phyloP scores from a whole-genome alignment of 2,329 filamentous ascomycete species.

The Fusarium sororula region DNA sequence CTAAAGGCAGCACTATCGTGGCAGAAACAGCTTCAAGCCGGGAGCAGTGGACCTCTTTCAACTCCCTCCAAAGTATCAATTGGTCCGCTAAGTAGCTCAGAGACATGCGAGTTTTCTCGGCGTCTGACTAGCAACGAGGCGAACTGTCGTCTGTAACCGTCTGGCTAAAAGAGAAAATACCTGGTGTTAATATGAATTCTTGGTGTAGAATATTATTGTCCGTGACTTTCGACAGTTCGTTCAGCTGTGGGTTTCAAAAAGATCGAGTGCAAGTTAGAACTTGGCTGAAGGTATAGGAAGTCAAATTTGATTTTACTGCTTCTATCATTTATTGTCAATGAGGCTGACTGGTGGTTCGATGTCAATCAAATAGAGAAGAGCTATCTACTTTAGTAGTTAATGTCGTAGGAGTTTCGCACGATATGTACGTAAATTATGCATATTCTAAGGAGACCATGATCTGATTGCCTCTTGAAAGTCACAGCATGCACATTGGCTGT shows the following conservation, averaged over 20 bases:
- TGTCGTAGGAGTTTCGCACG: background rate
- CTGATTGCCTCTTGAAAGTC: conserved; percentile 12
- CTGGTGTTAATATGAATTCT: background rate
- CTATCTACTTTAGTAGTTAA: background rate
- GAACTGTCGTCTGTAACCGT: conserved; percentile 3
- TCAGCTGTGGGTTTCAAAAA: background rate
- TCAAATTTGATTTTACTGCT: background rate
- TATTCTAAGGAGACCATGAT: conserved; percentile 20
- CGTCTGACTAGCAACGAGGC: conserved; percentile 16
- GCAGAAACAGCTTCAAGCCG: conserved; percentile 3
- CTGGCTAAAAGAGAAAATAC: background rate
- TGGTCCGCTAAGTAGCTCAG: conserved; percentile 28
- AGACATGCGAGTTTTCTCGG: conserved; percentile 7
- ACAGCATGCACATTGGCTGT: background rate
- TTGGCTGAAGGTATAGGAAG: background rate
- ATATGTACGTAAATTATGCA: background rate
- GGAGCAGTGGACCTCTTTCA: conserved; percentile 14
- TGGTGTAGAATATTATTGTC: background rate
- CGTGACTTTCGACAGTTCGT: background rate
- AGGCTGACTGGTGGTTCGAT: conserved; percentile 8
- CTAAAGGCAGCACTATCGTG: conserved; percentile 13
- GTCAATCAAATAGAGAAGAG: background rate
- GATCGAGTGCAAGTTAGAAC: background rate
- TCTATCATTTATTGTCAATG: background rate
- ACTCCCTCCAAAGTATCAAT: conserved; percentile 13